Conservation (phyloP, 768 basidiomycete genomes). For the Russula vinacea region DNA sequence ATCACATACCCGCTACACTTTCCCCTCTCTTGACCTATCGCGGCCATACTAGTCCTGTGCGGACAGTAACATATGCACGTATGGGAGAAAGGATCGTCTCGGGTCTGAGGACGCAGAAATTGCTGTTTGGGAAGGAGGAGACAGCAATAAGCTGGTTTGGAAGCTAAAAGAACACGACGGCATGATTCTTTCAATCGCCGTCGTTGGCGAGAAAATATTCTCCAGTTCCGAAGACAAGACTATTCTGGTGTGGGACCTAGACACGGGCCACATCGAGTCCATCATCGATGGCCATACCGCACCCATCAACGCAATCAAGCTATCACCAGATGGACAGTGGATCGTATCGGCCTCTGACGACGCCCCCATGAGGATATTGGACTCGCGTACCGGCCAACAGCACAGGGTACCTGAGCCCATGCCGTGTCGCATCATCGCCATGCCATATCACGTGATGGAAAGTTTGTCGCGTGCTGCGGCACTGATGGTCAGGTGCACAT, state of each 20-base stretch:
- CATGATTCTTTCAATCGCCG: constrained; percentile 5
- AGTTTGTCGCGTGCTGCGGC: constrained; percentile 9
- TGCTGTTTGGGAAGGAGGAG: constrained; percentile 12
- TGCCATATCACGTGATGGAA: constrained; percentile 14
- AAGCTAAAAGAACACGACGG: constrained; percentile 5
- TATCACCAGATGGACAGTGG: constrained; percentile 8
- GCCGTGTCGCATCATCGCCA: not conserved
- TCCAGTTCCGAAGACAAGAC: constrained; percentile 19
- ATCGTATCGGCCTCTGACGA: constrained; percentile 23
- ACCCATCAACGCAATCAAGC: constrained; percentile 6
- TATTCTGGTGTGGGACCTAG: constrained; percentile 17
- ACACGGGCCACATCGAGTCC: not conserved
- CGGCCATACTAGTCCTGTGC: constrained; percentile 31
- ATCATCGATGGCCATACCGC: constrained; percentile 36
- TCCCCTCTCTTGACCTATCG: not conserved
- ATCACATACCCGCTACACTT: no score
- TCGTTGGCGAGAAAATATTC: constrained; percentile 13
- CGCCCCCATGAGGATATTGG: constrained; percentile 8
- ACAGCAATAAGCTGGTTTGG: not conserved
- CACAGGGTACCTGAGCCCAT: constrained; percentile 7
- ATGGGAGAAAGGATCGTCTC: constrained; percentile 2
- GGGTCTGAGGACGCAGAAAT: constrained; percentile 10
- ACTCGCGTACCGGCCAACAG: constrained; percentile 9
- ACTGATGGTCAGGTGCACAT: constrained; percentile 8
- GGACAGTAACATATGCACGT: not conserved